Base-by-base conservation (phyloP, 495 filamentous ascomycete species). In the Poronia punctata region DNA sequence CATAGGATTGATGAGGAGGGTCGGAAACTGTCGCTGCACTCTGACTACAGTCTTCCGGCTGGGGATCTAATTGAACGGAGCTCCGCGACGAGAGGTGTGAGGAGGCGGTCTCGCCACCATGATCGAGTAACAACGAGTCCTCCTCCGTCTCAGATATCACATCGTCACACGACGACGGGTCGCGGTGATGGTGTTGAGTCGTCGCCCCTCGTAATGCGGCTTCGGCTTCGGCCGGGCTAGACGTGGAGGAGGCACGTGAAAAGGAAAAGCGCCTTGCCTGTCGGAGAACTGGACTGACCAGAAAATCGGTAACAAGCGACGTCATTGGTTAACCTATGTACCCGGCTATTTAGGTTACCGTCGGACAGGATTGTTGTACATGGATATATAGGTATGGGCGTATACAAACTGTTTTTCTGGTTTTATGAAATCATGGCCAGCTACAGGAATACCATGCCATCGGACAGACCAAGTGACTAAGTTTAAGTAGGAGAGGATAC, bases 271-370 rank as follows among this genome's bases (percentile, higher is more conserved):
- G 79, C 45, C 80, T 77, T 45, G 81, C 80, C 65, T 84, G 77
- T 61, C 82, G 82, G 53, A 86, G 67, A 55, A 86, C 83, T 36
- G 84, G 79, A 48, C 84, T 83, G 54, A 86, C 81, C 45, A 89
- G 61, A 50, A 88, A 80, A 21, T 86, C 82, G 29, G 74, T 72
- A 41, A 90, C 74, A 41, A 85, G 71, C 57, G 73, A 78, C 66
- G 72, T 79, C 86, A 89, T 92, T 68, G 66, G 68, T 59, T 46
- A 43, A 8, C 38, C 23, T 9, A 37, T 42, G 8, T 31, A 27
- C 11, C n/a, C 12, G 5, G 27, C 21, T n/a, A n/a, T n/a, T n/a
- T n/a, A n/a, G n/a, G n/a, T n/a, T n/a, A n/a, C n/a, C n/a, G n/a
- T n/a, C n/a, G n/a, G n/a, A n/a, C n/a, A n/a, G n/a, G n/a, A n/a